These are phyloP conservation scores for Orbilia blumenaviensis DNA, from an alignment of 2,329 filamentous ascomycete genomes.

Conservation along the genomic window DNA sequence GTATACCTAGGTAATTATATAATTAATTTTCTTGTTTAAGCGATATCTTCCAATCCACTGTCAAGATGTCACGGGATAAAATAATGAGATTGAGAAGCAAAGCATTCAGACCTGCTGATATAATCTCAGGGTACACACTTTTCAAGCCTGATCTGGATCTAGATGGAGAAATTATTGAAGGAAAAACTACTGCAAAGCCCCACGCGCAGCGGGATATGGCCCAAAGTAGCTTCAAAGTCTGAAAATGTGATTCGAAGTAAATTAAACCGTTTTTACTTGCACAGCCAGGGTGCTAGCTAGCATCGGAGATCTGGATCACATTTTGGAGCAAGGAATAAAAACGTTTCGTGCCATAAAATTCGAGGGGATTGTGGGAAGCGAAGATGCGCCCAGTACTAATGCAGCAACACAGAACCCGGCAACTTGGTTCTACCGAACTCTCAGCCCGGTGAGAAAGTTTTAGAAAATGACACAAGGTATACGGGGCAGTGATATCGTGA, in stretches of 20 bases:
- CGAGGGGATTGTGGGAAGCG: not conserved
- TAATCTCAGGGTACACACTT: no score
- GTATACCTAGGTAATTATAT: no score
- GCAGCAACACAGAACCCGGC: not conserved
- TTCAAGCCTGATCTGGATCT: not conserved
- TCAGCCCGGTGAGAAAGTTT: not conserved
- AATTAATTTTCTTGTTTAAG: not conserved
- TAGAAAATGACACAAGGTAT: not conserved
- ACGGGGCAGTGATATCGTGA: conserved; percentile 4
- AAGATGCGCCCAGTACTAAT: not conserved
- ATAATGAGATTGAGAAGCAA: no score
- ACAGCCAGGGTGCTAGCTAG: conserved; percentile 5
- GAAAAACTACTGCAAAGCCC: conserved; percentile 12
- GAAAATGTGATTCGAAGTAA: not conserved
- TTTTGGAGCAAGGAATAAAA: not conserved
- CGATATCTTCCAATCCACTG: not conserved
- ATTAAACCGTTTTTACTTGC: not conserved
- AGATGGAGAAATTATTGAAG: not conserved
- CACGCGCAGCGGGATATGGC: no score
- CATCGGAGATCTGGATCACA: not conserved
- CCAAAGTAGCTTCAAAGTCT: no score
- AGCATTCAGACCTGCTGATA: no score
- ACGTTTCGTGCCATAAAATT: not conserved
- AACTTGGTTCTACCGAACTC: not conserved
- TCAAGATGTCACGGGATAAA: no score